phyloP scores from a whole-genome alignment of 2,329 filamentous ascomycete species.

The Dothideomycetes sp. region DNA sequence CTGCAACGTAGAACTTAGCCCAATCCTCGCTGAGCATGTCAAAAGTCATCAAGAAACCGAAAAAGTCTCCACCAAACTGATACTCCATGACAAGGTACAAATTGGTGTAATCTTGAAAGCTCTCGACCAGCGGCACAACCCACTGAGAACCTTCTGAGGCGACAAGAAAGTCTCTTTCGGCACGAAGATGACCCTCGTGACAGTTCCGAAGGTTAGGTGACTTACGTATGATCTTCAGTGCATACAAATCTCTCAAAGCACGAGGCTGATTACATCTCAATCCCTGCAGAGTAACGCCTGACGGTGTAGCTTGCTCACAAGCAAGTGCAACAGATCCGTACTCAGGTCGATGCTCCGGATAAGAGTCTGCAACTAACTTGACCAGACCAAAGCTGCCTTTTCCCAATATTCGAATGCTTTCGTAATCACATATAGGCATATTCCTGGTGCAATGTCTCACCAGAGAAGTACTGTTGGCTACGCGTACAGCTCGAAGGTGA shows the following conservation, averaged over 20 bases:
- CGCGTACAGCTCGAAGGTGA: slow-evolving; percentile 63
- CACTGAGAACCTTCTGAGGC: slow-evolving; percentile 79
- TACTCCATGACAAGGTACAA: slow-evolving; percentile 97
- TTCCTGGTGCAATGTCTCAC: slow-evolving; percentile 39
- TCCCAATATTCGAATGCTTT: slow-evolving; percentile 71
- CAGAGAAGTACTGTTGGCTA: slow-evolving; percentile 55
- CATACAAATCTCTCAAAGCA: slow-evolving; percentile 57
- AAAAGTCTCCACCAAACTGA: slow-evolving; percentile 92
- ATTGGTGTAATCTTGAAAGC: slow-evolving; percentile 77
- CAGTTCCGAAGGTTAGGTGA: slow-evolving; percentile 83
- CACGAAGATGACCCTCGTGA: slow-evolving; percentile 85
- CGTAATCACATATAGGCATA: slow-evolving; percentile 57
- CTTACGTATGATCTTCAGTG: slow-evolving; percentile 96
- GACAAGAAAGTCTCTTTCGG: slow-evolving; percentile 86
- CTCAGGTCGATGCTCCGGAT: not conserved
- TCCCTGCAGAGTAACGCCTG: not conserved
- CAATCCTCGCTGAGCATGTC: slow-evolving; percentile 71
- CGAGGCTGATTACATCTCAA: not conserved
- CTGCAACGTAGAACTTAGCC: slow-evolving; percentile 79
- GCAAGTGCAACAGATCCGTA: not conserved
- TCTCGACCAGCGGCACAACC: slow-evolving; percentile 79
- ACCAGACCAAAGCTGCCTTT: slow-evolving; percentile 95
- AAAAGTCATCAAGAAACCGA: slow-evolving; percentile 76
- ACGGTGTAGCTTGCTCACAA: slow-evolving; percentile 13
- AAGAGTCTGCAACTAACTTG: slow-evolving; percentile 61